Percentiles rank a stretch among this genome's conserved stretches.
Conservation (phyloP, 768 basidiomycete species). For the Butyriboletus loyo region DNA sequence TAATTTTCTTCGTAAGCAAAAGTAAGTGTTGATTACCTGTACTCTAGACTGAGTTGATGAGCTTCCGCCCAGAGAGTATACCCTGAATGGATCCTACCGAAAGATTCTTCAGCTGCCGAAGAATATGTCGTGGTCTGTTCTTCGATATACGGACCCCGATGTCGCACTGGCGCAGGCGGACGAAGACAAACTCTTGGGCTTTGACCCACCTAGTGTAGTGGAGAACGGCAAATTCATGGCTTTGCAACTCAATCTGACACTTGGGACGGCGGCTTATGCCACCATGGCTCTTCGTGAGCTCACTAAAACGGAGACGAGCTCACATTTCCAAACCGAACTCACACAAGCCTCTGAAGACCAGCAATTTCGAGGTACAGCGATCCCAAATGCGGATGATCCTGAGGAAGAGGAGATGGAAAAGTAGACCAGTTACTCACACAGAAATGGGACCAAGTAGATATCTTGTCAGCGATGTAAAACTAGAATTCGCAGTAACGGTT, state of each 20-base stretch:
- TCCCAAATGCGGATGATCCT: conserved; percentile 22
- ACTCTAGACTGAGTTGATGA: conserved; percentile 3
- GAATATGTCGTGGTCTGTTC: conserved; percentile 74
- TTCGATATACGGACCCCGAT: conserved; percentile 92
- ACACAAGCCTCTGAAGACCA: conserved; percentile 82
- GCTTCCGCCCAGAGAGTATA: conserved; percentile 68
- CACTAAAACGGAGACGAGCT: conserved; percentile 93
- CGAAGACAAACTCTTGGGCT: conserved; percentile 85
- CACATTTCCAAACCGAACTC: conserved; percentile 81
- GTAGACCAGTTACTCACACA: background rate
- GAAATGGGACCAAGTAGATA: background rate
- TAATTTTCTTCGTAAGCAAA: conserved; percentile 87
- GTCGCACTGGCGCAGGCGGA: conserved; percentile 91
- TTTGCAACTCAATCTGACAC: conserved; percentile 77
- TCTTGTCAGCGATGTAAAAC: background rate
- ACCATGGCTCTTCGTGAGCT: conserved; percentile 97
- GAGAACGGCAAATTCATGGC: conserved; percentile 84
- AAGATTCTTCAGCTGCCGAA: conserved; percentile 85
- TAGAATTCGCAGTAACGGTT: background rate
- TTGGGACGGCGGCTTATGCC: conserved; percentile 92
- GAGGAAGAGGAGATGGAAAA: conserved; percentile 16
- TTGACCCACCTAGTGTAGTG: conserved; percentile 64
- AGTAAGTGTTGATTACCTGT: conserved; percentile 43
- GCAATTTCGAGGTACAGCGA: conserved; percentile 59
- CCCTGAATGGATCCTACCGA: conserved; percentile 89